A percentile compares a stretch with the other conserved stretches of the same genome.
Conservation (phyloP, 83 land plant species). For the Picea abies region DNA sequence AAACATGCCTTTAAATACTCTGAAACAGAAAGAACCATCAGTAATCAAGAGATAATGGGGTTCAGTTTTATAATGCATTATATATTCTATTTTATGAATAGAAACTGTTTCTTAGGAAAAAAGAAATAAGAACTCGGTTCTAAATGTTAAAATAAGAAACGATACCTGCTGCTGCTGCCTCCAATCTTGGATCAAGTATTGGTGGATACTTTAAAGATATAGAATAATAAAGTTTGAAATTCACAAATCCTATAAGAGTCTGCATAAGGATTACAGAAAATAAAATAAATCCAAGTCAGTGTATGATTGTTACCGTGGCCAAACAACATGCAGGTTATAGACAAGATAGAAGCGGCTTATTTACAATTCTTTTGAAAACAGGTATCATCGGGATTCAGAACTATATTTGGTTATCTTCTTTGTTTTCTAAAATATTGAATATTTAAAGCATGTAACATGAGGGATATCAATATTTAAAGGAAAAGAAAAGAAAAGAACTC, state of each 20-base stretch:
- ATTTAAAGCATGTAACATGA: not conserved
- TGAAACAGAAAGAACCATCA: no score
- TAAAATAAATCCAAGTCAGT: not conserved
- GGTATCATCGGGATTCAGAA: not conserved
- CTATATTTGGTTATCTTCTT: not conserved
- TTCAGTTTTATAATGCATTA: no score
- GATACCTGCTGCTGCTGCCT: conserved; percentile 79
- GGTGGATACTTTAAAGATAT: conserved; percentile 91
- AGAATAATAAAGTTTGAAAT: conserved; percentile 82
- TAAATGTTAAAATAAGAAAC: not conserved
- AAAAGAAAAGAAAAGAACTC: not conserved
- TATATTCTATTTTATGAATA: no score
- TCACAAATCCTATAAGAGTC: conserved; percentile 86
- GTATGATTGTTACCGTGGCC: not conserved
- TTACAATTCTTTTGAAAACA: not conserved
- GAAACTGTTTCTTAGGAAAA: no score
- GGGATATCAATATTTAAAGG: not conserved
- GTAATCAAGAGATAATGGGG: no score
- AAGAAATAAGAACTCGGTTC: no score
- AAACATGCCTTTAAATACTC: no score
- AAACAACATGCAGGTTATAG: not conserved
- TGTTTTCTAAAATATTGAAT: not conserved
- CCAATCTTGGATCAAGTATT: conserved; percentile 77
- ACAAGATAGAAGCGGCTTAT: not conserved
- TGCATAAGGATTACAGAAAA: conserved; percentile 31